phyloP scores from a whole-genome alignment of 768 basidiomycete species.

The Boletus rufocinnamomeus region DNA sequence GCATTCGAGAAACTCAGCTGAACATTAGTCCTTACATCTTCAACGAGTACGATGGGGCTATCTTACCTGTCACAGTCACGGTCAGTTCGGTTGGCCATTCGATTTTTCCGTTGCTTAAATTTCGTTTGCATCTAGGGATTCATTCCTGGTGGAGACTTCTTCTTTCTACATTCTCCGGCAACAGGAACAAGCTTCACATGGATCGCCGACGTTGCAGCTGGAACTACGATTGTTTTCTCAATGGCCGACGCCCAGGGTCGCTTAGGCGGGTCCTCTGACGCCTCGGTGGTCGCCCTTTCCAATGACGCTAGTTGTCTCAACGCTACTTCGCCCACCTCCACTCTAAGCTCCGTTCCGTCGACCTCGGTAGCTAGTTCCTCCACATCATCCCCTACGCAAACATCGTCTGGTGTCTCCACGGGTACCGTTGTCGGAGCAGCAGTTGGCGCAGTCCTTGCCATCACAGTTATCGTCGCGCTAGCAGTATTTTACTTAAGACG shows the following conservation, averaged over 20 bases:
- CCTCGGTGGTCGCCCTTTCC: slow-evolving; percentile 48
- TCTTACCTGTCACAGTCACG: slow-evolving; percentile 55
- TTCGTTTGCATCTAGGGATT: slow-evolving; percentile 44
- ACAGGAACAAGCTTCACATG: slow-evolving; percentile 47
- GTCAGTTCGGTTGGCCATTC: slow-evolving; percentile 36
- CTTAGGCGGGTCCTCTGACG: slow-evolving; percentile 61
- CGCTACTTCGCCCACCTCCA: slow-evolving; percentile 54
- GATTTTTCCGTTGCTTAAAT: slow-evolving; percentile 1
- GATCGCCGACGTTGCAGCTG: slow-evolving; percentile 56
- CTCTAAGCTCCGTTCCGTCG: slow-evolving; percentile 29
- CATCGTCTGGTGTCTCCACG: slow-evolving; percentile 36
- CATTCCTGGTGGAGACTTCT: slow-evolving; percentile 60
- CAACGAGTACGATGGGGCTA: slow-evolving; percentile 45
- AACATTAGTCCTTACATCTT: slow-evolving; percentile 47
- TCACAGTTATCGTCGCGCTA: slow-evolving; percentile 53
- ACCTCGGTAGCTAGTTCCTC: slow-evolving; percentile 19
- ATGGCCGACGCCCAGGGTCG: slow-evolving; percentile 53
- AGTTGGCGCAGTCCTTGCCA: slow-evolving; percentile 53
- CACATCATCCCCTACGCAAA: slow-evolving; percentile 23
- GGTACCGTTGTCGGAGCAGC: slow-evolving; percentile 51
- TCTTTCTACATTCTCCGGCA: slow-evolving; percentile 45
- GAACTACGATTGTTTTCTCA: slow-evolving; percentile 58
- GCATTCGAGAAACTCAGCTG: slow-evolving; percentile 6
- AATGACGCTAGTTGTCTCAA: slow-evolving; percentile 55
- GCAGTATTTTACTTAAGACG: slow-evolving; percentile 51